Percentiles rank a stretch among this genome's conserved stretches.
These are phyloP conservation scores for Macrophomina pseudophaseolina DNA, from an alignment of 2,329 filamentous ascomycete genomes.

Conservation along the genomic window DNA sequence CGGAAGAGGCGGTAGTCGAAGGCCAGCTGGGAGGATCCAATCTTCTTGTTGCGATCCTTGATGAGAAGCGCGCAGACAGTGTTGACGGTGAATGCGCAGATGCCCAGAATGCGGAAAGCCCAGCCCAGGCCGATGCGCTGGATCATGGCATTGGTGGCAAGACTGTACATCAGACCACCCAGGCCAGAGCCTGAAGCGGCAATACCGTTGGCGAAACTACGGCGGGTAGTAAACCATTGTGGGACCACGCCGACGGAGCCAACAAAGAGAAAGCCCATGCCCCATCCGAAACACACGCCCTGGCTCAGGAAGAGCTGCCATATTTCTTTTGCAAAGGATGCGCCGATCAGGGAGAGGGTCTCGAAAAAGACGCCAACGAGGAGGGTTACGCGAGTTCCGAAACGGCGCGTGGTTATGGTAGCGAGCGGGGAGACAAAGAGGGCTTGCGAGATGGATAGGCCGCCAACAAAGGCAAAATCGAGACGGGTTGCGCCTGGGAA, in stretches of 20 bases:
- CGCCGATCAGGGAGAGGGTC: conserved; percentile 68
- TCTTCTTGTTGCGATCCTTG: conserved; percentile 69
- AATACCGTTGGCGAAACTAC: conserved; percentile 73
- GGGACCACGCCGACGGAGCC: conserved; percentile 69
- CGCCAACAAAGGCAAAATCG: conserved; percentile 79
- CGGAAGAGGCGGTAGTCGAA: conserved; percentile 70
- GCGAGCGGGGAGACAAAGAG: conserved; percentile 72
- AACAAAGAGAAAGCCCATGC: conserved; percentile 78
- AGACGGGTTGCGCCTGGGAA: conserved; percentile 69
- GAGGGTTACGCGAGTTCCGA: conserved; percentile 69
- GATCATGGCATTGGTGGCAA: conserved; percentile 73
- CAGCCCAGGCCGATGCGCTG: conserved; percentile 66
- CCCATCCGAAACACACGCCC: conserved; percentile 76
- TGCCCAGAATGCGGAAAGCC: conserved; percentile 70
- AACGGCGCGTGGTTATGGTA: conserved; percentile 64
- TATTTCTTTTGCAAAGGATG: conserved; percentile 69
- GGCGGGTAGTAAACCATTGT: conserved; percentile 74
- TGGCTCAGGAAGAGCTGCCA: conserved; percentile 80
- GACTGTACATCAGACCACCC: conserved; percentile 73
- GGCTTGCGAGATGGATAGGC: conserved; percentile 68
- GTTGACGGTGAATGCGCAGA: conserved; percentile 67
- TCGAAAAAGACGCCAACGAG: conserved; percentile 69
- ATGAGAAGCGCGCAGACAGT: conserved; percentile 66
- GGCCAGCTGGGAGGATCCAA: conserved; percentile 55
- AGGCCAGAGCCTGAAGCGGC: conserved; percentile 73